These are phyloP conservation scores for Eimeria falciformis DNA, from an alignment of 169 alveolate genomes.

Conservation along the genomic window DNA sequence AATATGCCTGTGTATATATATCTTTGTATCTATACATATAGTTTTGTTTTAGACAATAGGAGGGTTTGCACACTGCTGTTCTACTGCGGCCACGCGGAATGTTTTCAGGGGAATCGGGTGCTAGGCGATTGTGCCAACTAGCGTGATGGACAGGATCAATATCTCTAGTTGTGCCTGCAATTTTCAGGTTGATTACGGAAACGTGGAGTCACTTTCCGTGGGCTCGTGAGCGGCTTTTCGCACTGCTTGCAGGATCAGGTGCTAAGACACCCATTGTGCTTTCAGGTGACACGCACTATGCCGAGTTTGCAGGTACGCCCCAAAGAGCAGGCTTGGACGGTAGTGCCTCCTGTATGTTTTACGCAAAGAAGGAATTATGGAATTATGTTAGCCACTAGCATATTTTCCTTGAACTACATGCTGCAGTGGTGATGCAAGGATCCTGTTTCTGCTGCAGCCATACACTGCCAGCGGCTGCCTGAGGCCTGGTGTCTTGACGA, in stretches of 20 bases:
- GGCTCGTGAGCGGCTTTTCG: slow-evolving; percentile 67
- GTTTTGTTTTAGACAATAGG: too few relatives aligned
- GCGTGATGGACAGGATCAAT: too few relatives aligned
- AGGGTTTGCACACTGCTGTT: too few relatives aligned
- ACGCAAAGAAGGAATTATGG: background rate
- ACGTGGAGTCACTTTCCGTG: slow-evolving; percentile 72
- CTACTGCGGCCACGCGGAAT: too few relatives aligned
- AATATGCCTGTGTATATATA: too few relatives aligned
- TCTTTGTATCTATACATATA: too few relatives aligned
- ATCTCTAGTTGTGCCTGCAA: slow-evolving; percentile 3
- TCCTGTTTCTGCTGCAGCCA: slow-evolving; percentile 24
- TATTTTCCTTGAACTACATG: too few relatives aligned
- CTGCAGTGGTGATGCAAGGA: background rate
- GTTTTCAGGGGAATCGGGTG: too few relatives aligned
- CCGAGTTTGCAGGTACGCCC: slow-evolving; percentile 71
- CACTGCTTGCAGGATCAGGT: slow-evolving; percentile 68
- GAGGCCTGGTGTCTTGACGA: slow-evolving; percentile 61
- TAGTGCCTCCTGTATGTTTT: background rate
- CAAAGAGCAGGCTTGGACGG: background rate
- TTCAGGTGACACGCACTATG: slow-evolving; percentile 75
- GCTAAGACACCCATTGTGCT: slow-evolving; percentile 67
- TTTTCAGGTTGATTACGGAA: slow-evolving; percentile 65
- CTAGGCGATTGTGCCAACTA: too few relatives aligned
- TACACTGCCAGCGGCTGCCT: slow-evolving; percentile 64
- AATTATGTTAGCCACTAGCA: background rate